A percentile compares a stretch with the other conserved stretches of the same genome.
Evolutionary conservation across 2,329 filamentous ascomycete species (phyloP).

Genomic region (Phoma sp.): DNA sequence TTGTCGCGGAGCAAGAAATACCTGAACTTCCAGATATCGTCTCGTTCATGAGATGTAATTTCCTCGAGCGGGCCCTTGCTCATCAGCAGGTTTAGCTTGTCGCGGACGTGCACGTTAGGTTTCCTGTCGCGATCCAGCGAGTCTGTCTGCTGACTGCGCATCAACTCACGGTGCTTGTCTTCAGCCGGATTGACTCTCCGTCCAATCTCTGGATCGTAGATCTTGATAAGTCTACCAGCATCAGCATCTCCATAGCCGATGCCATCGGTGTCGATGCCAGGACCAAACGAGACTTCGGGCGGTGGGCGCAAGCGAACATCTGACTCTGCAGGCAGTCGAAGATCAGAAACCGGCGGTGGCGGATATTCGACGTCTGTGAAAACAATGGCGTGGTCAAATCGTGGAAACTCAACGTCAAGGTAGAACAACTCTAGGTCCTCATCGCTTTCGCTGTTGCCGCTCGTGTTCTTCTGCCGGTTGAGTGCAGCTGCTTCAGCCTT

Average conservation of each 20-base stretch:
- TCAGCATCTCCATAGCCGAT: slow-evolving; percentile 59
- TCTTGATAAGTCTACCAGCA: slow-evolving; percentile 72
- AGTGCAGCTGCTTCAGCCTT: slow-evolving; percentile 49
- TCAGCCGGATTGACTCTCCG: slow-evolving; percentile 92
- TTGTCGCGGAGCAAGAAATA: slow-evolving; percentile 95
- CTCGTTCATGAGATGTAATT: slow-evolving; percentile 88
- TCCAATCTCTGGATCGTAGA: slow-evolving; percentile 93
- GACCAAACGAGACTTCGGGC: slow-evolving; percentile 87
- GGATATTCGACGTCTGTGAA: slow-evolving; percentile 95
- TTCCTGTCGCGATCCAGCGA: slow-evolving; percentile 94
- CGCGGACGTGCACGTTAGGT: slow-evolving; percentile 92
- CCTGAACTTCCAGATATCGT: slow-evolving; percentile 95
- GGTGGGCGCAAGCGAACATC: slow-evolving; percentile 78
- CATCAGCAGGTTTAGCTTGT: slow-evolving; percentile 90
- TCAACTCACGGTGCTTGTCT: slow-evolving; percentile 89
- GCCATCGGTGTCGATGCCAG: slow-evolving; percentile 78
- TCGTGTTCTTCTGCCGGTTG: slow-evolving; percentile 29
- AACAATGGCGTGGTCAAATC: slow-evolving; percentile 94
- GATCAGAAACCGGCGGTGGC: slow-evolving; percentile 78
- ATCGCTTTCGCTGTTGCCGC: slow-evolving; percentile 39
- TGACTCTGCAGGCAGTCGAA: slow-evolving; percentile 67
- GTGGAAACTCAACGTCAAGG: slow-evolving; percentile 87
- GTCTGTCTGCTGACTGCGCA: slow-evolving; percentile 91
- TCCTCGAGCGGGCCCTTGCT: slow-evolving; percentile 91
- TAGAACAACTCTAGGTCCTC: slow-evolving; percentile 72